These are phyloP conservation scores for Fusarium buharicum DNA, from an alignment of 2,329 filamentous ascomycete species.

Conservation along the genomic window DNA sequence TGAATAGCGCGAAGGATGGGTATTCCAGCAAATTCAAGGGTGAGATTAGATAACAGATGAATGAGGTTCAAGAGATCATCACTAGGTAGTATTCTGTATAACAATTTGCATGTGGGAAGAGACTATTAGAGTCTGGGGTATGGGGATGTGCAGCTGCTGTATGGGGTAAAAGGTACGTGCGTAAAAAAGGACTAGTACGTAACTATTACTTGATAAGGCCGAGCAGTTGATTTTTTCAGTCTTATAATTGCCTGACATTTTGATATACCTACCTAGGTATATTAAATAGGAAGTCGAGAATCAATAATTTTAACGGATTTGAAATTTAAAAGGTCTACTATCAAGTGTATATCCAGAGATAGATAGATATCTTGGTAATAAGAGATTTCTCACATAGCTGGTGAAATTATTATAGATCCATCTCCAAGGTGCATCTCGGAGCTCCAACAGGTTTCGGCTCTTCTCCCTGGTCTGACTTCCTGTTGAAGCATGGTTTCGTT, in stretches of 20 bases:
- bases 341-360: too few relatives aligned
- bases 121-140: conserved; percentile 29
- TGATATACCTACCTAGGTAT: too few relatives aligned
- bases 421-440: conserved; percentile 36
- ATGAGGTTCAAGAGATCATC: conserved; percentile 28
- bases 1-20: conserved; percentile 8
- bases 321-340: too few relatives aligned
- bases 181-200: conserved; percentile 18
- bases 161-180: conserved; percentile 20
- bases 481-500: conserved; percentile 26
- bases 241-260: too few relatives aligned
- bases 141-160: conserved; percentile 15
- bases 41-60: conserved; percentile 24
- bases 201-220: conserved; percentile 18
- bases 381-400: too few relatives aligned
- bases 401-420: too few relatives aligned
- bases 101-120: conserved; percentile 33
- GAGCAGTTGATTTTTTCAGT: background rate
- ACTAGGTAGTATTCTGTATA: conserved; percentile 17
- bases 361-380: too few relatives aligned
- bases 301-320: too few relatives aligned
- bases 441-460: conserved; percentile 38
- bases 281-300: too few relatives aligned
- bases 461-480: conserved; percentile 32
- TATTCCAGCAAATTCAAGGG: background rate